Evolutionary conservation across 768 basidiomycete species (phyloP).

Genomic region (Russula olivacea): DNA sequence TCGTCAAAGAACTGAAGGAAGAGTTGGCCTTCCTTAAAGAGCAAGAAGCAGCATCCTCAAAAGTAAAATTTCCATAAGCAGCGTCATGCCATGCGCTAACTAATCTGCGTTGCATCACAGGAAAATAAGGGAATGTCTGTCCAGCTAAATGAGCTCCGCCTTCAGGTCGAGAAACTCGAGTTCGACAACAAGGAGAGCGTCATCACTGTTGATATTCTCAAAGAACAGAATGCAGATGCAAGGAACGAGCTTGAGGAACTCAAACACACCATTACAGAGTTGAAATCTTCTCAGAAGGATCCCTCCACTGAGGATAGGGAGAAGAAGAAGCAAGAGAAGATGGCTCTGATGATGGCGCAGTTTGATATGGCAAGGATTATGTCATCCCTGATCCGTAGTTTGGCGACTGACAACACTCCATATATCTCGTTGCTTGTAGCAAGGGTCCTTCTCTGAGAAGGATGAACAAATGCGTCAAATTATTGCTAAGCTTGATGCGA

Average conservation of each 20-base stretch:
- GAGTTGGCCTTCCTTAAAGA: conserved; percentile 89
- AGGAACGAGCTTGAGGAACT: conserved; percentile 87
- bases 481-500: conserved; percentile 75
- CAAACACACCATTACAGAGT: conserved; percentile 66
- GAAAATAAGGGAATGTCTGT: conserved; percentile 94
- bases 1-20: conserved; percentile 81
- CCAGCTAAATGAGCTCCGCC: conserved; percentile 86
- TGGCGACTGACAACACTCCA: conserved; percentile 10
- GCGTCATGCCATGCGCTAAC: conserved; percentile 1
- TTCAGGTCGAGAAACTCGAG: conserved; percentile 86
- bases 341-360: conserved; percentile 99
- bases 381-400: neutral
- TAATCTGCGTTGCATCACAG: conserved; percentile 34
- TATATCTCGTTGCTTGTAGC: conserved; percentile 39
- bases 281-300: conserved; percentile 78
- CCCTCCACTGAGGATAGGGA: conserved; percentile 93
- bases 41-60: conserved; percentile 72
- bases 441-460: conserved; percentile 93
- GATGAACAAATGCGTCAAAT: conserved; percentile 87
- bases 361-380: conserved; percentile 75
- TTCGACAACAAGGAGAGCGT: conserved; percentile 94
- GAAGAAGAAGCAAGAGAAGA: conserved; percentile 98
- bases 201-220: conserved; percentile 91
- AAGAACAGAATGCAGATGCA: conserved; percentile 88
- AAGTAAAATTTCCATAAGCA: conserved; percentile 40